Percentiles rank a stretch among this genome's conserved stretches.
Conservation (phyloP, 495 filamentous ascomycete species). For the Trichoderma parareesei region DNA sequence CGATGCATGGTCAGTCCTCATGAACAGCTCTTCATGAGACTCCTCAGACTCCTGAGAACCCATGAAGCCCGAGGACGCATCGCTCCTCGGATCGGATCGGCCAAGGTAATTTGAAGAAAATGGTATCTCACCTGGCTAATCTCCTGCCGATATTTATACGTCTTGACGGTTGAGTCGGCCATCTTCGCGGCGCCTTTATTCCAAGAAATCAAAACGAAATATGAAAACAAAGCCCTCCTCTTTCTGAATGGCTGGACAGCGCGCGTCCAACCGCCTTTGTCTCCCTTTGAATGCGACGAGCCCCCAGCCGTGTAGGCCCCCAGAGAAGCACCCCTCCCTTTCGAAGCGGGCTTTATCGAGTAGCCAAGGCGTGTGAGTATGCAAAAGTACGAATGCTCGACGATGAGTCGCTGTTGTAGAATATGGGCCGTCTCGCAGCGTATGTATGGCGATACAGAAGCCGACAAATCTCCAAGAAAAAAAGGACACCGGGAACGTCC, state of each 20-base stretch:
- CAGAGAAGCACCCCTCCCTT: too few relatives aligned
- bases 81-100: not conserved
- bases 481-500: too few relatives aligned
- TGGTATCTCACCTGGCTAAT: conserved; percentile 67
- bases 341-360: too few relatives aligned
- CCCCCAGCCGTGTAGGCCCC: too few relatives aligned
- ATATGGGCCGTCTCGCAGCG: too few relatives aligned
- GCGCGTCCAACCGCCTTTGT: not conserved
- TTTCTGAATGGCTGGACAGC: not conserved
- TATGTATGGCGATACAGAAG: too few relatives aligned
- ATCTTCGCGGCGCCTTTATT: conserved; percentile 33
- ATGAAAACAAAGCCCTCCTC: not conserved
- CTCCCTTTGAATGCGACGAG: too few relatives aligned
- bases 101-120: not conserved
- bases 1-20: too few relatives aligned
- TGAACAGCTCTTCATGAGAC: not conserved
- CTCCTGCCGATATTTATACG: conserved; percentile 87
- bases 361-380: too few relatives aligned
- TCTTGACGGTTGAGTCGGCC: conserved; percentile 48
- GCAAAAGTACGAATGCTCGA: too few relatives aligned
- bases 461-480: too few relatives aligned
- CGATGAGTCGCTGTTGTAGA: too few relatives aligned
- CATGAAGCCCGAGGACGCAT: not conserved
- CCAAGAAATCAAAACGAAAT: not conserved
- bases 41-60: not conserved